Evolutionary conservation across 192 early-diverging fungal genomes (phyloP).

Genomic region (Coemansia sp.): DNA sequence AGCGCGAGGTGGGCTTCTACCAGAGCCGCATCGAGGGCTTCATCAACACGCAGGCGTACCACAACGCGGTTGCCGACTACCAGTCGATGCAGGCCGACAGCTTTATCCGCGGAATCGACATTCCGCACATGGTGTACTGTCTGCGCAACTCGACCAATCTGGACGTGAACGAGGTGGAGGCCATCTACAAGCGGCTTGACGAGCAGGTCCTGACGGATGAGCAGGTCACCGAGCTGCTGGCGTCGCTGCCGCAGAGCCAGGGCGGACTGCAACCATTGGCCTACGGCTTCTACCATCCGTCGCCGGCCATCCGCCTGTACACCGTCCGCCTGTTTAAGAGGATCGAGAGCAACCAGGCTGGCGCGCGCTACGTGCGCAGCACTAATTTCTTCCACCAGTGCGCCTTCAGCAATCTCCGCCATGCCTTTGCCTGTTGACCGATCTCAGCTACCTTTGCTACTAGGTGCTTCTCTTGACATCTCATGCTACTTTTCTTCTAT

Average conservation of each 20-base stretch:
- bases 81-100: constrained; percentile 57
- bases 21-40: constrained; percentile 86
- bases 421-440: constrained; percentile 34
- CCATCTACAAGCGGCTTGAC: constrained; percentile 69
- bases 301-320: constrained; percentile 63
- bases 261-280: constrained; percentile 82
- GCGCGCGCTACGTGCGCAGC: constrained; percentile 48
- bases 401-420: constrained; percentile 54
- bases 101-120: constrained; percentile 68
- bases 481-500: background rate
- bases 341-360: constrained; percentile 66
- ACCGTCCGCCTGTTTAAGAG: constrained; percentile 74
- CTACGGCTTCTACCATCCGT: constrained; percentile 76
- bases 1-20: constrained; percentile 72
- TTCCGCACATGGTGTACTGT: constrained; percentile 66
- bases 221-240: constrained; percentile 76
- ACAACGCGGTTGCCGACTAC: constrained; percentile 66
- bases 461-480: background rate
- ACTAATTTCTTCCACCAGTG: constrained; percentile 58
- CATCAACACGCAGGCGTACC: constrained; percentile 73
- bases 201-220: constrained; percentile 68
- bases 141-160: constrained; percentile 59
- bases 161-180: constrained; percentile 62
- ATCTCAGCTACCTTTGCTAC: background rate
- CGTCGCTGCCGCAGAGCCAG: constrained; percentile 72